Evolutionary conservation across 2,329 filamentous ascomycete genomes (phyloP).

Genomic region (Dactylella cylindrospora): DNA sequence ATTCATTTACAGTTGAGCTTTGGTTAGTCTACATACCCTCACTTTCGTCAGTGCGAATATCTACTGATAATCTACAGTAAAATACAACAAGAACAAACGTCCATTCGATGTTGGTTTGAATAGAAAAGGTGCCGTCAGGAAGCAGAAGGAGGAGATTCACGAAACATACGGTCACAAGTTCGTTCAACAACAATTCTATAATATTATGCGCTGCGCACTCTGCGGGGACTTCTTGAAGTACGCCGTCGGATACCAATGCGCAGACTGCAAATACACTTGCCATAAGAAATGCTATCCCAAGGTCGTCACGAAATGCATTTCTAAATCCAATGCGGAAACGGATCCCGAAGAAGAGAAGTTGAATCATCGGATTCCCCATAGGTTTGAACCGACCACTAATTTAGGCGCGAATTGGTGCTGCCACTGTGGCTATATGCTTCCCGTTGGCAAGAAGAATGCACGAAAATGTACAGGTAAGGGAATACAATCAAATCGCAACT

Average conservation of each 20-base stretch:
- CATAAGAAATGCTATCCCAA: constrained; percentile 96
- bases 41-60: neutral
- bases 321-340: constrained; percentile 97
- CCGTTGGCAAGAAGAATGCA: constrained; percentile 91
- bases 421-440: constrained; percentile 93
- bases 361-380: constrained; percentile 97
- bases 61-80: constrained; percentile 58
- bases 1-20: constrained; percentile 92
- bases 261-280: constrained; percentile 99
- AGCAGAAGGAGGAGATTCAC: constrained; percentile 96
- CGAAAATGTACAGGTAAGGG: constrained; percentile 80
- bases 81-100: constrained; percentile 79
- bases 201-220: constrained; percentile 98
- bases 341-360: constrained; percentile 99
- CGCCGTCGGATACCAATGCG: constrained; percentile 97
- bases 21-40: constrained; percentile 53
- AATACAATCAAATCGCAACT: neutral
- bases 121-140: constrained; percentile 91
- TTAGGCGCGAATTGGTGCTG: constrained; percentile 99
- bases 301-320: constrained; percentile 99
- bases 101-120: constrained; percentile 86
- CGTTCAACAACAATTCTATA: constrained; percentile 97
- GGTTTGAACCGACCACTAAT: constrained; percentile 94
- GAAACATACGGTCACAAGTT: constrained; percentile 99
- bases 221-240: constrained; percentile 99